phyloP scores from a whole-genome alignment of 257 asterid genomes.

The Verbascum thapsus region DNA sequence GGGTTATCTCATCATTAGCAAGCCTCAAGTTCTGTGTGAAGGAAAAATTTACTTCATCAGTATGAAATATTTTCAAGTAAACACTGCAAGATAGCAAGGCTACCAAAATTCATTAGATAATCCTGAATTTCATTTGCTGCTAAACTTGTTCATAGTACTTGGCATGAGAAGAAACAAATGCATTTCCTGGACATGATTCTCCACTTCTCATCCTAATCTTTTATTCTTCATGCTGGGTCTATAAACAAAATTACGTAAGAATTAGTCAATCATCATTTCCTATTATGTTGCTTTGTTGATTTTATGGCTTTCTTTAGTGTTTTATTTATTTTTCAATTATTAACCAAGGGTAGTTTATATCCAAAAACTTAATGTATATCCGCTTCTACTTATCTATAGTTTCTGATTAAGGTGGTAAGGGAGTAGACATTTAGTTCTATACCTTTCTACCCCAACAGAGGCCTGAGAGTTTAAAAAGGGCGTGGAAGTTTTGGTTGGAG shows the following conservation, averaged over 20 bases:
- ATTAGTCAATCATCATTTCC: slow-evolving; percentile 3
- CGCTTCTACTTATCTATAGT: background rate
- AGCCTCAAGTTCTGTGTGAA: slow-evolving; percentile 75
- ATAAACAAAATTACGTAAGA: slow-evolving; percentile 6
- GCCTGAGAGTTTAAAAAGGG: background rate
- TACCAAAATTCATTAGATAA: background rate
- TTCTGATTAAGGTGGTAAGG: background rate
- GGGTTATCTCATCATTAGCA: slow-evolving; percentile 61
- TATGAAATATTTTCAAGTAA: background rate
- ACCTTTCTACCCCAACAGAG: background rate
- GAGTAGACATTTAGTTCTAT: background rate
- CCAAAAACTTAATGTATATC: background rate
- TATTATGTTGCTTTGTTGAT: background rate
- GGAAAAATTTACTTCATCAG: slow-evolving; percentile 12
- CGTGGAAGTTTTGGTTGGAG: background rate
- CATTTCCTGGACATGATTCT: background rate
- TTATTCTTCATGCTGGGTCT: slow-evolving; percentile 5
- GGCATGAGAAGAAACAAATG: background rate
- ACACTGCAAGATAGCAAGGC: slow-evolving; percentile 14
- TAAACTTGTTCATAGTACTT: slow-evolving; percentile 1
- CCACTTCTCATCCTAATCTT: slow-evolving; percentile 12
- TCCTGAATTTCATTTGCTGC: background rate
- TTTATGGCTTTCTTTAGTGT: background rate
- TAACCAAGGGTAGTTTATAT: background rate
- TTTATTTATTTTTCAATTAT: background rate